Percentiles rank a stretch among this genome's conserved stretches.
Evolutionary conservation across 257 asterid species (phyloP).

Genomic region (Solanum chiquidenum): DNA sequence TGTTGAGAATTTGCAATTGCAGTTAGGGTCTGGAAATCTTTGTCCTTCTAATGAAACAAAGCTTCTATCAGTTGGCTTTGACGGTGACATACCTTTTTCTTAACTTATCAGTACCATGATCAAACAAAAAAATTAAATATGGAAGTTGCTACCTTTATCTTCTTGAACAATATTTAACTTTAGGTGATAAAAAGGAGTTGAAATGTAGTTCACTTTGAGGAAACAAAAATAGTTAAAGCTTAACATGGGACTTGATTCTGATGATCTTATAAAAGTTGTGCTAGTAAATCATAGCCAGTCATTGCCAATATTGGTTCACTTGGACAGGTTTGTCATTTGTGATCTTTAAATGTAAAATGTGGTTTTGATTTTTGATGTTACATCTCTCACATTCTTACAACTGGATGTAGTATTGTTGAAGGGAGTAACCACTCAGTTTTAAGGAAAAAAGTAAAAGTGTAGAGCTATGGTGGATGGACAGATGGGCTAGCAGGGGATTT

Average conservation of each 20-base stretch:
- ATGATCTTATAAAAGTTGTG: background rate
- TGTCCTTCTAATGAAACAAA: background rate
- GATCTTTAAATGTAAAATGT: background rate
- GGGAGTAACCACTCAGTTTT: background rate
- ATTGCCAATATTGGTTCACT: background rate
- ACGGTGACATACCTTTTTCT: background rate
- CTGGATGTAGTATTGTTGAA: background rate
- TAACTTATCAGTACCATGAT: background rate
- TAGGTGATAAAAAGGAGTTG: background rate
- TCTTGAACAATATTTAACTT: background rate
- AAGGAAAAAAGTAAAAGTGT: background rate
- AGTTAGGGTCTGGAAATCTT: background rate
- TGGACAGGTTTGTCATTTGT: background rate
- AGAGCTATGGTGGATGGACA: background rate
- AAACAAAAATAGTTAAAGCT: background rate
- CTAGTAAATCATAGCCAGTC: background rate
- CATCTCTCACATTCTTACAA: background rate
- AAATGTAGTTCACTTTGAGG: background rate
- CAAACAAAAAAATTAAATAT: background rate
- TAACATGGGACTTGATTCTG: background rate
- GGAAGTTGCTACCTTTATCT: background rate
- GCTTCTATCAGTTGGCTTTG: background rate
- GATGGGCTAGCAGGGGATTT: background rate
- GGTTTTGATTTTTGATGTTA: background rate
- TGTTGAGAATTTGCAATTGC: background rate